Conservation (phyloP, 768 basidiomycete genomes). For the Tephrocybe sp. region DNA sequence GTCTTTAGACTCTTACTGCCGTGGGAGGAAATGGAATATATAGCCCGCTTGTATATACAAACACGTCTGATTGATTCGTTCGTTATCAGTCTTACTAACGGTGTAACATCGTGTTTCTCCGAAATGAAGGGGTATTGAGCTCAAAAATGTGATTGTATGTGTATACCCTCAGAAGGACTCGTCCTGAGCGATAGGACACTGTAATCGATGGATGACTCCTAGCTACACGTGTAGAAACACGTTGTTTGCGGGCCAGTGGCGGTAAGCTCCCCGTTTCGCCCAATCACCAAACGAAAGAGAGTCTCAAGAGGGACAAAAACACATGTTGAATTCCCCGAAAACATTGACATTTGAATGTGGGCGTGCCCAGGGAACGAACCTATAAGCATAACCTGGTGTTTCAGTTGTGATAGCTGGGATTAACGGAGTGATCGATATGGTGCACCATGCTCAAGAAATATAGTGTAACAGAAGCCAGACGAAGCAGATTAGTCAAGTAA, state of each 20-base stretch:
- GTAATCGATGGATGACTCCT: conserved; percentile 22
- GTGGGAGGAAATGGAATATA: conserved; percentile 13
- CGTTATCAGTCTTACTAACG: conserved; percentile 1
- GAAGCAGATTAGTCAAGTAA: neutral
- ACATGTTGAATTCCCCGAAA: conserved; percentile 10
- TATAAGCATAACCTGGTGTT: neutral
- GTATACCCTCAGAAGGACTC: conserved; percentile 3
- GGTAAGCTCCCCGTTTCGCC: neutral
- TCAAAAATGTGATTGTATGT: conserved; percentile 9
- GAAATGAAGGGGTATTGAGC: conserved; percentile 9
- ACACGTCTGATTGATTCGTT: neutral
- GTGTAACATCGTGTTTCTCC: conserved; percentile 6
- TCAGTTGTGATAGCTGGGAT: too few species aligned
- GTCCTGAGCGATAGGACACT: conserved; percentile 6
- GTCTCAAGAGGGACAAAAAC: conserved; percentile 1
- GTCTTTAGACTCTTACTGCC: conserved; percentile 12
- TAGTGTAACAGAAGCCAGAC: neutral
- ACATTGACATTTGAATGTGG: neutral
- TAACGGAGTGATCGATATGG: neutral
- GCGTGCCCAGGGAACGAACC: neutral
- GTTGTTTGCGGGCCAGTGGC: conserved; percentile 15
- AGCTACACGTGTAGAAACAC: conserved; percentile 25
- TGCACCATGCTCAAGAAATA: neutral
- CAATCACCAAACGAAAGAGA: conserved; percentile 4
- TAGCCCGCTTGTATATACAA: conserved; percentile 1